Evolutionary conservation across 768 basidiomycete genomes (phyloP).

Genomic region (Lentinula detonsa): DNA sequence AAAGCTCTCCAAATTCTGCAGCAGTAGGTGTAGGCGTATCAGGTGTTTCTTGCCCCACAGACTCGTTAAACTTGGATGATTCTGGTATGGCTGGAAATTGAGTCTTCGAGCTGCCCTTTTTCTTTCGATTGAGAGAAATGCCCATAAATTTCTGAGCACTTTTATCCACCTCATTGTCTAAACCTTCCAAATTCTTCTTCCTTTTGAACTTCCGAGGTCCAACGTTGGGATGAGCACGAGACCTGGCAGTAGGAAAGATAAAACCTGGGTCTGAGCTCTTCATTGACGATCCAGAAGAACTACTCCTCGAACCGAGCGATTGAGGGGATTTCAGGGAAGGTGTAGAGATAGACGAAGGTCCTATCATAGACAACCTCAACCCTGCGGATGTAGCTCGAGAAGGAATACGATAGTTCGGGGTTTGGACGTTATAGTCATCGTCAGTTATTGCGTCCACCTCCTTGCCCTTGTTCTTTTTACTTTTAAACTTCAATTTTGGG

Average conservation of each 20-base stretch:
- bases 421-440: neutral
- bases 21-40: neutral
- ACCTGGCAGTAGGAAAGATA: constrained; percentile 9
- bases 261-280: constrained; percentile 1
- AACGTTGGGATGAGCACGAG: constrained; percentile 8
- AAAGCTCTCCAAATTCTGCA: neutral
- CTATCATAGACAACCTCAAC: neutral
- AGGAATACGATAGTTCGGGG: neutral
- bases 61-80: neutral
- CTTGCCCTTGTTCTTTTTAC: constrained; percentile 11
- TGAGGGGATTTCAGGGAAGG: neutral
- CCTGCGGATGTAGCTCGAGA: neutral
- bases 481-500: constrained; percentile 5
- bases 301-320: neutral
- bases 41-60: neutral
- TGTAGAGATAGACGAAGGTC: neutral
- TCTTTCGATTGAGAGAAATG: constrained; percentile 6
- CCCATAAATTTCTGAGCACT: constrained; percentile 6
- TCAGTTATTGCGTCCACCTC: neutral
- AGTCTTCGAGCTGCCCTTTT: neutral
- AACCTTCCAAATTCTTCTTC: neutral
- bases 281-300: neutral
- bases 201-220: neutral
- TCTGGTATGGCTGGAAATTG: neutral
- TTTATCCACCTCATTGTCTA: neutral